These are phyloP conservation scores for Solanum hybrid DNA, from an alignment of 305 asterid species.

Conservation along the genomic window DNA sequence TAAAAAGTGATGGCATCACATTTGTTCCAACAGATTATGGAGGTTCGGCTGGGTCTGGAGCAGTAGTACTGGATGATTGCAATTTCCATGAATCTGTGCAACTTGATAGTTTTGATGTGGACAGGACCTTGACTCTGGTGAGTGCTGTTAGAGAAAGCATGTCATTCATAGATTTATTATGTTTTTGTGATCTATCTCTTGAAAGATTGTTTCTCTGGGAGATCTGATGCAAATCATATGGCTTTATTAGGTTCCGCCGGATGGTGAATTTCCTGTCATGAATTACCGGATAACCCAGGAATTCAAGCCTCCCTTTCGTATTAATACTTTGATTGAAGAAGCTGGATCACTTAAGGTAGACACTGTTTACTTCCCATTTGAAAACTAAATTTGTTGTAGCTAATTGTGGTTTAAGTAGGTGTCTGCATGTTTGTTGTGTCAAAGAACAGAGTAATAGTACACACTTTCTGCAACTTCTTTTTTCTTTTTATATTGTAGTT, in stretches of 20 bases:
- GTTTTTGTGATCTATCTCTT: background rate
- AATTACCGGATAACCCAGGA: slow-evolving; percentile 98
- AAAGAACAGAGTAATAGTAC: slow-evolving; percentile 7
- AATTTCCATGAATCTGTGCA: slow-evolving; percentile 98
- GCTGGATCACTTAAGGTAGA: slow-evolving; percentile 84
- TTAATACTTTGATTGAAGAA: slow-evolving; percentile 89
- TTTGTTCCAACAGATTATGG: slow-evolving; percentile 49
- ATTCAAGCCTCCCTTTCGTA: slow-evolving; percentile 93
- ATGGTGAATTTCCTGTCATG: slow-evolving; percentile 99
- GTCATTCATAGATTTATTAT: background rate
- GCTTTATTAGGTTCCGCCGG: slow-evolving; percentile 76
- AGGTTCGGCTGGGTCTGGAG: slow-evolving; percentile 83
- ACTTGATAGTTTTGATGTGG: slow-evolving; percentile 90
- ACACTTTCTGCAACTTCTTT: background rate
- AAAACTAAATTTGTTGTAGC: background rate
- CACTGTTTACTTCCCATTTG: background rate
- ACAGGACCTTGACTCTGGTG: slow-evolving; percentile 86
- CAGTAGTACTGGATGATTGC: slow-evolving; percentile 94
- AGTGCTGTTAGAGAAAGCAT: slow-evolving; percentile 17
- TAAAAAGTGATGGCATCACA: background rate
- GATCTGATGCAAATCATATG: slow-evolving; percentile 3
- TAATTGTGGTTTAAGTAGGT: background rate
- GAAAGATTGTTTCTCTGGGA: background rate
- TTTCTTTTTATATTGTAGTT: background rate
- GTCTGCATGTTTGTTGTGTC: background rate